A percentile compares a stretch with the other conserved stretches of the same genome.
These are phyloP conservation scores for Botrytis squamosa DNA, from an alignment of 2,329 filamentous ascomycete genomes.

Conservation along the genomic window DNA sequence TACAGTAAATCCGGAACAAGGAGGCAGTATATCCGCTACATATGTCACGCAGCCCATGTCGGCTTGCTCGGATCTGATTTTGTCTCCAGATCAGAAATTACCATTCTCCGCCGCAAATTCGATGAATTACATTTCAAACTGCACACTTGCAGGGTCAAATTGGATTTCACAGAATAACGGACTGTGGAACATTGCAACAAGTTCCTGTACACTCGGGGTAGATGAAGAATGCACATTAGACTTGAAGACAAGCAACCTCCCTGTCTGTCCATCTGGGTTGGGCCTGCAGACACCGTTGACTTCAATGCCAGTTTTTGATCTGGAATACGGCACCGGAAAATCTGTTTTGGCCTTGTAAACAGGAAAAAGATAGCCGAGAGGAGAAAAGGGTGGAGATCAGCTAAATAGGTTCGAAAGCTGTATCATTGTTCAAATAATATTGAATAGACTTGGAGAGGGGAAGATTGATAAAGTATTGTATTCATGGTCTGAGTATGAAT, in stretches of 20 bases:
- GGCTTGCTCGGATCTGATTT: slow-evolving; percentile 3
- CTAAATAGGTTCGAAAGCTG: background rate
- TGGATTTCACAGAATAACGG: background rate
- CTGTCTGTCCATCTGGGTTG: background rate
- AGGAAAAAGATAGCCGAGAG: background rate
- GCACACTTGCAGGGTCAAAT: background rate
- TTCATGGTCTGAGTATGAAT: background rate
- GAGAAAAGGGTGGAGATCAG: background rate
- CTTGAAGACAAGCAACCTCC: background rate
- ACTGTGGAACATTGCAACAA: slow-evolving; percentile 9
- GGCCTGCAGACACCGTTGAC: background rate
- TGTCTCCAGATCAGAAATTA: slow-evolving; percentile 8
- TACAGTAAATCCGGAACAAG: background rate
- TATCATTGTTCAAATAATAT: background rate
- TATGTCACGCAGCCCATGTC: slow-evolving; percentile 5
- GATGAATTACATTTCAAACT: slow-evolving; percentile 1
- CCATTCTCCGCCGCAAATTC: background rate
- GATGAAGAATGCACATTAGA: slow-evolving; percentile 9
- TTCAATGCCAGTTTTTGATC: background rate
- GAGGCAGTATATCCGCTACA: background rate
- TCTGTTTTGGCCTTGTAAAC: background rate
- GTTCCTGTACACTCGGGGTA: background rate
- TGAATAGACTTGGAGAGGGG: background rate
- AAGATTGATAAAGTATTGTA: background rate
- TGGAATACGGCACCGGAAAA: slow-evolving; percentile 3